Evolutionary conservation across 805 yeast species (phyloP).

Genomic region (Metschnikowia orientalis): DNA sequence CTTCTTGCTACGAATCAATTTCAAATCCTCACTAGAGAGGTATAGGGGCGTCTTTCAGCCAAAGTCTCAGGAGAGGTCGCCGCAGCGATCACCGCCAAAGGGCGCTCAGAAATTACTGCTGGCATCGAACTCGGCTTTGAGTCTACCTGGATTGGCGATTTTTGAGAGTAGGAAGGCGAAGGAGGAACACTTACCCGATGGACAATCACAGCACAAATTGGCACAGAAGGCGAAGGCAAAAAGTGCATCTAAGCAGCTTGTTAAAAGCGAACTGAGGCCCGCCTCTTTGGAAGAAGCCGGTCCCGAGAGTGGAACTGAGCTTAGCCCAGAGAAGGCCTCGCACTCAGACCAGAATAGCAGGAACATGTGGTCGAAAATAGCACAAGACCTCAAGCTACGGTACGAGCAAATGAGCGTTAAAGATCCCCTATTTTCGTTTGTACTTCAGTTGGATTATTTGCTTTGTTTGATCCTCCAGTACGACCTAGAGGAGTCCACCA

Average conservation of each 20-base stretch:
- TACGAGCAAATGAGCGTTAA: slow-evolving; percentile 10
- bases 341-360: no score
- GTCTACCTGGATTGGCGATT: slow-evolving; percentile 15
- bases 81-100: slow-evolving; percentile 1
- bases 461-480: slow-evolving; percentile 9
- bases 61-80: slow-evolving; percentile 2
- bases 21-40: slow-evolving; percentile 17
- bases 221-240: no score
- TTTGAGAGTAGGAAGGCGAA: slow-evolving; percentile 8
- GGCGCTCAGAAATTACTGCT: slow-evolving; percentile 1
- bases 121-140: slow-evolving; percentile 13
- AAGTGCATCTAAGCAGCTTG: no score
- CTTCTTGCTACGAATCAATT: slow-evolving; percentile 24
- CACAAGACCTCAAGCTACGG: slow-evolving; percentile 8
- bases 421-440: slow-evolving; percentile 18
- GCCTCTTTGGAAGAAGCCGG: no score
- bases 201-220: no score
- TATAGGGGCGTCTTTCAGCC: slow-evolving; percentile 11
- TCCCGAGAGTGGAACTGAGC: no score
- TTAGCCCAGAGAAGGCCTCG: no score
- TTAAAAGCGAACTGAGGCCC: no score
- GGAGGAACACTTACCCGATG: no score
- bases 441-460: slow-evolving; percentile 20
- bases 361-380: slow-evolving; percentile 5
- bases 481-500: slow-evolving; percentile 9